Evolutionary conservation across 148 eudicot species (phyloP), one percentile per base, ranked within the genome.

Genomic region (Camellia lanceoleosa): DNA sequence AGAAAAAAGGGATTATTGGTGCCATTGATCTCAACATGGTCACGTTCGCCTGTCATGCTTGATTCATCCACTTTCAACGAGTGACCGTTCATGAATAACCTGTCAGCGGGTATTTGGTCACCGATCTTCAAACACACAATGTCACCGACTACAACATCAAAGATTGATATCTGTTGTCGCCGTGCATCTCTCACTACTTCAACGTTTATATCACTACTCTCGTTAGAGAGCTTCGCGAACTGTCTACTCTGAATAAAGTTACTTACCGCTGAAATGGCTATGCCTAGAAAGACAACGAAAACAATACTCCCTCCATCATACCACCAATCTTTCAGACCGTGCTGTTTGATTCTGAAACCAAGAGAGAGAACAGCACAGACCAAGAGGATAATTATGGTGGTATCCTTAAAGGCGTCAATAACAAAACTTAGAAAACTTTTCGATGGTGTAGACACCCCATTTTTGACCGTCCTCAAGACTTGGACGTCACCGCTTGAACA

Each of bases 301-400:
- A 86, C 77, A 30, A 88, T 88, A 78, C 90, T 88, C 66, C 74
- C 74, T 23, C 23, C 23, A 23, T 23, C 23, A 47, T 88, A 88
- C 90, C 90, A 88, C 51, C 90, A 88, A 61, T 86, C 87, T 64
- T 80, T 84, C 12, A 62, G 80, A 49, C 90, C 90, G 71, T 84
- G 77, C 73, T 71, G 56, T 14, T 71, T 71, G 43, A 71, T 71
- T 2, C 74, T 56, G 19, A 71, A 49, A 18, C 74, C 74, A 7
- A 71, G 56, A n/a, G 74, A 71, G 14, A 71, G 38, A 7, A 49
- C 30, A 2, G 56, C 74, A 49, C 74, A 71, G 1, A 49, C 38
- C 15, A 71, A 18, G 12, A 71, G 74, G 16, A 71, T 49, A 14
- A 47, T 6, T 16, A 71, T 71, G 18, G 56, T 71, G 9, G 38